Base-by-base conservation (phyloP, 192 early-diverging fungal species). In the Podila clonocystis region DNA sequence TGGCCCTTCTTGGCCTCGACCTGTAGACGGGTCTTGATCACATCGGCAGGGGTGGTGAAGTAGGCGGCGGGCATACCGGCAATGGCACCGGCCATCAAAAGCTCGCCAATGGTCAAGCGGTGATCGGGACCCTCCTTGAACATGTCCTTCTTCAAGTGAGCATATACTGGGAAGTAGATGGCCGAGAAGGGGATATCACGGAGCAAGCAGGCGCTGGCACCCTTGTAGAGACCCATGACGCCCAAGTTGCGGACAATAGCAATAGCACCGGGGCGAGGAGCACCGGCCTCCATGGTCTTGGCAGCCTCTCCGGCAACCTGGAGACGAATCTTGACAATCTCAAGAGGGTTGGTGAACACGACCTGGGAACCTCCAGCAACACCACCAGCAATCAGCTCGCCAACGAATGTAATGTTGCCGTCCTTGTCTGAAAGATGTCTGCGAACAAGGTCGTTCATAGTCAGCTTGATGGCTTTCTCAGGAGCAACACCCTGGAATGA, bases 301-400 rank as follows among this genome's bases (percentile, higher is more conserved):
- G 91, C 87, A 52, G 91, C 84, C 83, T 95, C 94, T 74, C 94
- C 94, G 75, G 94, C 93, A 31, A 93, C 87, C 84, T 99, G 97
- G 67, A 99, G 90, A 63, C 96, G 93, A 84, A 99, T 99, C 87
- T 99, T 99, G 85, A 99, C 97, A 82, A 99, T 99, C 85, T 99
- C 97, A 69, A 99, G 82, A 33, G 97, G 97, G 70, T 99, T 97
- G 58, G 97, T 99, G 78, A 98, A 98, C 9, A 98, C 87, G 19
- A 95, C 94, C 83, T 95, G 94, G 57, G 89, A 94, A 52, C 84
- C 94, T 83, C 97, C 97, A 59, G 97, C 97, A 59, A 88, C 76
- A 73, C 89, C 90, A 75, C 97, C 97, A 55, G 95, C 92, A 73
- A 97, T 63, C 73, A 97, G 88, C 85, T 99, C 97, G 49, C 87